Evolutionary conservation across 2,329 filamentous ascomycete genomes (phyloP), one percentile per base, ranked within the genome.

Genomic region (Pseudohalonectria lignicola): DNA sequence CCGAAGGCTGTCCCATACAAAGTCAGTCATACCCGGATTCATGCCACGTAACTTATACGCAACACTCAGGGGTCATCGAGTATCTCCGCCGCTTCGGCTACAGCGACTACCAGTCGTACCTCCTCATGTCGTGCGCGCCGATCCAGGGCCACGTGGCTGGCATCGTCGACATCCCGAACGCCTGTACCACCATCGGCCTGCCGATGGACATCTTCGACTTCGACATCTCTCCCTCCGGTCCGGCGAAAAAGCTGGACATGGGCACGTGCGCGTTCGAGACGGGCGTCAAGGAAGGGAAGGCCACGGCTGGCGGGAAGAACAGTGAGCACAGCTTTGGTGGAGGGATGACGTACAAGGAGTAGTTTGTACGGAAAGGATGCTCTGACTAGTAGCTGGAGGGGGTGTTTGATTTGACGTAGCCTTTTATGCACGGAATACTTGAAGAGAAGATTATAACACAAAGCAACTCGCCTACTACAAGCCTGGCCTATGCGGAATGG

Each of bases 191-290:
- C 0, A 65, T 94, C 42, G 87, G 86, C 0, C 55, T 94, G 39
- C 88, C 88, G 1, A 86, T 94, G 69, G 88, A 94, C 60, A 93
- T 95, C 38, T 95, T 95, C 51, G 85, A 92, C 53, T 94, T 95
- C 59, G 87, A 94, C 54, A 90, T 94, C 47, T 74, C 77, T 34
- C 85, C 86, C n/a, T 48, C 43, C 2, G 67, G 66, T 5, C 66
- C 69, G 6, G 74, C 71, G 4, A 47, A 50, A 41, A 49, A 45
- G 63, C 57, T 66, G 41, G 77, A 87, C 53, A 71, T 87, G 71
- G 83, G 82, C 2, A 64, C 54, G 30, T 92, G 85, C 56, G 84
- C 83, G 1, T 82, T 76, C 54, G 65, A 67, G 48, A 66, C 57
- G 2, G 68, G 66, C 4, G 59, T 63, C 10, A 57, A 41, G 2